Evolutionary conservation across 257 asterid species (phyloP).

Genomic region (Haberlea rhodopensis): DNA sequence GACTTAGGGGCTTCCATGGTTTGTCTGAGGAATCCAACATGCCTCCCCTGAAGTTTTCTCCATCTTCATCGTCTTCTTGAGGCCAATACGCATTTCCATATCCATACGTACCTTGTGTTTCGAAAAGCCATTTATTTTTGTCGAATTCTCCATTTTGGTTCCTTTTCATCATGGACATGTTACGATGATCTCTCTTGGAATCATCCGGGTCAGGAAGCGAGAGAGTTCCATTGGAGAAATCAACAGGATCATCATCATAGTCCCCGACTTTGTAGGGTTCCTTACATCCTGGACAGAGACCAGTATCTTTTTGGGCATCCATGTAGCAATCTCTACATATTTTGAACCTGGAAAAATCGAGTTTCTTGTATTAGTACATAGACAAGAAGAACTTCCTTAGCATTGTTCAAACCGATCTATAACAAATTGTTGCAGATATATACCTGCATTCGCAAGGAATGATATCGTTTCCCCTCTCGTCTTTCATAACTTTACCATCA

Average conservation of each 20-base stretch:
- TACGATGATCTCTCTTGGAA: constrained; percentile 39
- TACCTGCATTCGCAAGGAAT: constrained; percentile 86
- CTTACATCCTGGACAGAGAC: constrained; percentile 81
- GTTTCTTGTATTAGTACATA: too few relatives aligned
- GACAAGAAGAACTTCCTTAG: too few relatives aligned
- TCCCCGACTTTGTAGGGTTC: constrained; percentile 64
- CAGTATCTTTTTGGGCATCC: constrained; percentile 77
- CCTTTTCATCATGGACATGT: constrained; percentile 74
- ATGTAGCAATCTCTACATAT: constrained; percentile 86
- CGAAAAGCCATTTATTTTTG: constrained; percentile 78
- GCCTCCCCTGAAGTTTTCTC: constrained; percentile 35
- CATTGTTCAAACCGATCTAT: too few relatives aligned
- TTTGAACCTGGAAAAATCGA: constrained; percentile 48
- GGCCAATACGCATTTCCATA: constrained; percentile 91
- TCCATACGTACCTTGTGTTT: constrained; percentile 83
- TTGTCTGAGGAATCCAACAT: constrained; percentile 52
- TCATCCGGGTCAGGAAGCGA: constrained; percentile 61
- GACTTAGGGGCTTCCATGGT: constrained; percentile 88
- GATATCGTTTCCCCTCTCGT: constrained; percentile 73
- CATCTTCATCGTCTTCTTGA: constrained; percentile 61
- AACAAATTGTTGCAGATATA: too few relatives aligned
- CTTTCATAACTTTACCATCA: constrained; percentile 84
- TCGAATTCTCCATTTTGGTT: constrained; percentile 82
- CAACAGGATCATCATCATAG: constrained; percentile 55
- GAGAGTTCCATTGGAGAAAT: constrained; percentile 49